Conservation (phyloP, 2,329 filamentous ascomycete species). For the Ophiostoma ips region DNA sequence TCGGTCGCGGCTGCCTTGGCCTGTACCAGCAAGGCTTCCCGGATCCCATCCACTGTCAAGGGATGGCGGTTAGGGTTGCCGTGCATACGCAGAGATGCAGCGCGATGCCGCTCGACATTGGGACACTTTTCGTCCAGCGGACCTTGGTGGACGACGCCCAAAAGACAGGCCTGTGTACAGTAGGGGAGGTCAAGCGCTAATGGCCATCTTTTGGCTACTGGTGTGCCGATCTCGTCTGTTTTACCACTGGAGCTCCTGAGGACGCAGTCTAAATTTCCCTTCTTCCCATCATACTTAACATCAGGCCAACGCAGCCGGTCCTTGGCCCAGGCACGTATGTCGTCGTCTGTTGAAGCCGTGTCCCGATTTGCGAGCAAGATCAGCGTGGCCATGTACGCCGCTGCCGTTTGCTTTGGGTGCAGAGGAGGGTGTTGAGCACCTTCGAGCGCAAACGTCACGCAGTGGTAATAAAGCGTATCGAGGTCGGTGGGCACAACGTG, state of each 20-base stretch:
- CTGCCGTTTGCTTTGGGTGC: not conserved
- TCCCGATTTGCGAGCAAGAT: not conserved
- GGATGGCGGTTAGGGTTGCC: not conserved
- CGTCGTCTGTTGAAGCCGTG: not conserved
- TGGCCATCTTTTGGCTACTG: not conserved
- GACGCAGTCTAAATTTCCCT: too few species aligned
- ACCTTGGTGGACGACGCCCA: not conserved
- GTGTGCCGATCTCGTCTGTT: not conserved
- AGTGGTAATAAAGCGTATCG: not conserved
- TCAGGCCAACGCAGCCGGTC: not conserved
- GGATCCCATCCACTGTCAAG: not conserved
- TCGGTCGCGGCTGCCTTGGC: not conserved
- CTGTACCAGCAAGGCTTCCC: not conserved
- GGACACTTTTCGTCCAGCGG: not conserved
- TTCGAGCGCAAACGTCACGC: not conserved
- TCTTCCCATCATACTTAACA: not conserved
- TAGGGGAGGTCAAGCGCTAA: not conserved
- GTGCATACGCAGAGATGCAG: not conserved
- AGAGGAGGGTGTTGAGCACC: not conserved
- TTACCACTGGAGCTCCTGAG: too few species aligned
- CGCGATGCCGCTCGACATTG: conserved; percentile 1
- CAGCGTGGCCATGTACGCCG: not conserved
- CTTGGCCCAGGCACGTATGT: not conserved
- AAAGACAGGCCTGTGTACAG: not conserved
- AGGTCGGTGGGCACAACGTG: not conserved